These are phyloP conservation scores for Nigrograna mackinnonii DNA, from an alignment of 2,329 filamentous ascomycete genomes.

Conservation along the genomic window DNA sequence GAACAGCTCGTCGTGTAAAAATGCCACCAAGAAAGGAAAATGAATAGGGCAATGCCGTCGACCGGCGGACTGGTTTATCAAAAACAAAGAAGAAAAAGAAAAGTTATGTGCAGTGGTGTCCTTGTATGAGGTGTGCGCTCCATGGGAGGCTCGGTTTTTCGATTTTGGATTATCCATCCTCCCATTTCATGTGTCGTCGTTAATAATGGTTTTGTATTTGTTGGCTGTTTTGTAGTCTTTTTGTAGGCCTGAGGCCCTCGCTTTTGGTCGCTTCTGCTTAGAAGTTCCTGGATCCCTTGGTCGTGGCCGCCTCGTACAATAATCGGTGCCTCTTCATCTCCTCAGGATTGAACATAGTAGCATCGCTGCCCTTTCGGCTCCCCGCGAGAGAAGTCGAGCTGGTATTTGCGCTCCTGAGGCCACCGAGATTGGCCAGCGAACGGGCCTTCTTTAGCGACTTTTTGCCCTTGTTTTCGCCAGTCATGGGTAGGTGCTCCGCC, in stretches of 20 bases:
- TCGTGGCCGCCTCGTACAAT: slow-evolving; percentile 35
- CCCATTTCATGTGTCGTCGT: too few relatives aligned
- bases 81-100: slow-evolving; percentile 10
- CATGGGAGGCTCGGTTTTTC: too few relatives aligned
- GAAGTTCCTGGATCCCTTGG: slow-evolving; percentile 2
- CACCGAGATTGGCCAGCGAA: slow-evolving; percentile 30
- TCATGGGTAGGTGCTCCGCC: slow-evolving; percentile 17
- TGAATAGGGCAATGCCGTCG: not conserved
- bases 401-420: slow-evolving; percentile 30
- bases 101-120: not conserved
- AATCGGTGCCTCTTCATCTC: slow-evolving; percentile 41
- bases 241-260: too few relatives aligned
- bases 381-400: slow-evolving; percentile 32
- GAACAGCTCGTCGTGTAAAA: not conserved
- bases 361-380: slow-evolving; percentile 37
- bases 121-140: too few relatives aligned
- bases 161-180: too few relatives aligned
- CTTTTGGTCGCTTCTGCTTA: too few relatives aligned
- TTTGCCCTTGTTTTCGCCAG: slow-evolving; percentile 28
- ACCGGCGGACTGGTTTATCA: not conserved
- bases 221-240: not conserved
- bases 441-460: slow-evolving; percentile 40
- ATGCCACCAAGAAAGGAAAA: slow-evolving; percentile 3
- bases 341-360: slow-evolving; percentile 32
- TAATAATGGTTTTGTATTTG: too few relatives aligned